Base-by-base conservation (phyloP, 805 yeast genomes). In the Hemisphaericaspora nanyangensis region DNA sequence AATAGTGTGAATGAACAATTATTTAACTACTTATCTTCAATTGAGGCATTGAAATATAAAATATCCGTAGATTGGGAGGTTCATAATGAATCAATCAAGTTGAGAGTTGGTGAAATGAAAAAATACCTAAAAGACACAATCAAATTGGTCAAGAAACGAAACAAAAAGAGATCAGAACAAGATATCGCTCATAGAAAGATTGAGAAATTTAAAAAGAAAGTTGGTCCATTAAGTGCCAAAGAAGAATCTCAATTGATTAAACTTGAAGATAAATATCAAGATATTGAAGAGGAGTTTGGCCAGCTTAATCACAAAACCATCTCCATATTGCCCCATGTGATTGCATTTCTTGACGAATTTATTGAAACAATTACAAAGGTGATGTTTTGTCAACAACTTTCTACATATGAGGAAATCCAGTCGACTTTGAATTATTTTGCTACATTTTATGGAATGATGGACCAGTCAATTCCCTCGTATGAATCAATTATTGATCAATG, bases 301-400 rank as follows among this genome's bases (percentile, higher is more conserved):
- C 64, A 63, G 16, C 46, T 70, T 15, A 70, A 72, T 46, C 60
- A 57, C 16, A 72, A 70, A 38, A 51, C 66, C n/a, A 63, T 61
- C 35, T 32, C 65, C 4, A 48, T 70, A 3, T 52, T 75, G 6
- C 82, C 82, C 1, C 76, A 74, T 45, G 62, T 67, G 3, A 50
- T 73, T 34, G 55, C 61, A 3, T 61, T 68, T 13, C 47, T 76
- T 32, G 75, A 76, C 26, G 82, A 77, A 46, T 76, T 75, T 42
- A 53, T 76, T 8, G 72, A 65, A 33, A 59, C 61, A 37, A 41
- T 76, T 11, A 55, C 73, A 1, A 55, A 65, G 34, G 60, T 67
- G 44, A 38, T 67, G 1, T 51, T 72, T 29, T 64, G 58, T 45
- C 61, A 67, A 26, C 69, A 74, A 34, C 26, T 51, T 17, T 70